phyloP scores from a whole-genome alignment of 2,329 filamentous ascomycete species.

The Sclerotinia subarctica region DNA sequence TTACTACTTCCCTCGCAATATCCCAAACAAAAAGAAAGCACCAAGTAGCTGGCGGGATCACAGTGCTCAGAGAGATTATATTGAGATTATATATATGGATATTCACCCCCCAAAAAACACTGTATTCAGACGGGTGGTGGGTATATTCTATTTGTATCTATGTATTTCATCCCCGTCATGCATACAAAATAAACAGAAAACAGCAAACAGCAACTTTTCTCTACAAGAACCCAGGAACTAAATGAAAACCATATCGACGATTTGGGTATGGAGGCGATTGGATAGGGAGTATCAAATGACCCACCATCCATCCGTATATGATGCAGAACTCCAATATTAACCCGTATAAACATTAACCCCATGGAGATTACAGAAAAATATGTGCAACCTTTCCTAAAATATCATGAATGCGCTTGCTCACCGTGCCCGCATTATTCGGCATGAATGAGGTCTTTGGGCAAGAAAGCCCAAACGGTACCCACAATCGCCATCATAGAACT shows the following conservation, averaged over 20 bases:
- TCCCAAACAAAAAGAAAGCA: too few relatives aligned
- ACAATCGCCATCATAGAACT: conserved; percentile 68
- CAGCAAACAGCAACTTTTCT: neutral
- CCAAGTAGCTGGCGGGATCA: neutral
- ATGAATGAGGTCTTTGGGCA: conserved; percentile 73
- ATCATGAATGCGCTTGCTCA: neutral
- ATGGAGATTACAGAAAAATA: neutral
- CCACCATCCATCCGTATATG: neutral
- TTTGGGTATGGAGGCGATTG: neutral
- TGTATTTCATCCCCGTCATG: neutral
- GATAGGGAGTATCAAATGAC: neutral
- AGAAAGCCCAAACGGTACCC: conserved; percentile 83
- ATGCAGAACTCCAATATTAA: conserved; percentile 8
- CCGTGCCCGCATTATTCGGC: conserved; percentile 41
- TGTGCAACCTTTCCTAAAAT: neutral
- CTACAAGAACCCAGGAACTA: neutral
- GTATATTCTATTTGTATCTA: neutral
- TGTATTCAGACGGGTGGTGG: neutral
- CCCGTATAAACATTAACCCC: neutral
- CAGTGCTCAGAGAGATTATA: neutral
- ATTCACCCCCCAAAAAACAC: neutral
- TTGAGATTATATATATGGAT: neutral
- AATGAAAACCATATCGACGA: neutral
- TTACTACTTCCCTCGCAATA: too few relatives aligned
- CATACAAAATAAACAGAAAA: neutral